A percentile compares a stretch with the other conserved stretches of the same genome.
These are phyloP conservation scores for Syzygium grande DNA, from an alignment of 345 rosid species.

Conservation along the genomic window DNA sequence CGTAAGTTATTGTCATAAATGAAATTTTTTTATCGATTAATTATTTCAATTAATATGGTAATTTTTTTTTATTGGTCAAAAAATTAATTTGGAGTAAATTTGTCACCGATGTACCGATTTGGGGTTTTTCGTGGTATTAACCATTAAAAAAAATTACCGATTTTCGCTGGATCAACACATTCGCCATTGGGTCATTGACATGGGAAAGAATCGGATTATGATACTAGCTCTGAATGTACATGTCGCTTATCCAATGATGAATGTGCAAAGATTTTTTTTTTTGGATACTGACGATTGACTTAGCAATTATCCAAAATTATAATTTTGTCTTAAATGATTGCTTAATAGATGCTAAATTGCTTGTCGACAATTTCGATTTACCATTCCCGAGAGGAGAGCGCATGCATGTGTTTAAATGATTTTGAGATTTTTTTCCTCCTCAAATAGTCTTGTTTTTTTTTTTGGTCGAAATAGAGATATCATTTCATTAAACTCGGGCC, in stretches of 20 bases:
- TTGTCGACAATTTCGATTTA: not conserved
- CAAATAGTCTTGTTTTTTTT: not conserved
- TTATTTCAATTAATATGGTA: too few relatives aligned
- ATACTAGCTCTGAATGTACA: not conserved
- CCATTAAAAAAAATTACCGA: too few relatives aligned
- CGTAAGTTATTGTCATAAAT: too few relatives aligned
- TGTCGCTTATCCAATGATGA: not conserved
- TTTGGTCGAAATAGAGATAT: too few relatives aligned
- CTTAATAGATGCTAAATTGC: not conserved
- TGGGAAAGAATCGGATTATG: not conserved
- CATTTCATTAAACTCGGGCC: too few relatives aligned
- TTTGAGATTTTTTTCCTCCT: not conserved
- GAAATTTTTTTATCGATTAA: too few relatives aligned
- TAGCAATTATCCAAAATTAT: not conserved
- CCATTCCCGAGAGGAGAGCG: not conserved
- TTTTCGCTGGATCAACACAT: not conserved
- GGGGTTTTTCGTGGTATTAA: fast-evolving
- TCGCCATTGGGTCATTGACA: not conserved
- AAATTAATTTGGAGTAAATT: too few relatives aligned
- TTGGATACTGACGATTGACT: not conserved
- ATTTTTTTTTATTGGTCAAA: too few relatives aligned
- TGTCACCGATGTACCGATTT: fast-evolving
- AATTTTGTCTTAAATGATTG: not conserved
- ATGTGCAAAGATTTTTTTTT: not conserved
- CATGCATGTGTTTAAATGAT: not conserved